A percentile compares a stretch with the other conserved stretches of the same genome.
These are phyloP conservation scores for Ogataea thermomethanolica DNA, from an alignment of 805 yeast genomes.

Conservation along the genomic window DNA sequence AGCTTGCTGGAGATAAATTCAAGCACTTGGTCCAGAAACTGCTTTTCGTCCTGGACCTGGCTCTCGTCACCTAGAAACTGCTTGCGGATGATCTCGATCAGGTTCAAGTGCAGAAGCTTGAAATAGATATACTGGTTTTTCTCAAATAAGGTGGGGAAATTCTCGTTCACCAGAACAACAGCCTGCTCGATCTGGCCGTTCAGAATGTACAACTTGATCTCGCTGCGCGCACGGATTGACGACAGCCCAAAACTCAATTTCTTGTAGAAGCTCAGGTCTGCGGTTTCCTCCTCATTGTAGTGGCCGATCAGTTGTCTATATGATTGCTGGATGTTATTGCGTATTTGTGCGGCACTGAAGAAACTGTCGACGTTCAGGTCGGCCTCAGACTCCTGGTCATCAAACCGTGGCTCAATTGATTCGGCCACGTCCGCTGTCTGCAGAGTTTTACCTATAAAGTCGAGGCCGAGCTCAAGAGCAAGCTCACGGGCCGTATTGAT, in stretches of 20 bases:
- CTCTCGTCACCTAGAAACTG: constrained; percentile 35
- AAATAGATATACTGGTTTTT: constrained; percentile 64
- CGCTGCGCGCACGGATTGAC: constrained; percentile 50
- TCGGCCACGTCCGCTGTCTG: background rate
- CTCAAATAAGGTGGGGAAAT: constrained; percentile 65
- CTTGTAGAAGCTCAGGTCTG: constrained; percentile 16
- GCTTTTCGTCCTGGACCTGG: constrained; percentile 35
- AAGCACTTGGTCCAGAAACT: constrained; percentile 52
- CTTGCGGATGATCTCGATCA: constrained; percentile 76
- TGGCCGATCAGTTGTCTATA: constrained; percentile 12
- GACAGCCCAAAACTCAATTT: constrained; percentile 39
- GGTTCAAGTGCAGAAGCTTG: constrained; percentile 63
- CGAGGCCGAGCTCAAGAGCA: constrained; percentile 51
- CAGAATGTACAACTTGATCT: constrained; percentile 50
- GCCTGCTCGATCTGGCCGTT: constrained; percentile 61
- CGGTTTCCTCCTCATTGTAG: background rate
- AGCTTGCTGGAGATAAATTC: constrained; percentile 56
- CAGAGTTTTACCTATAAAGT: constrained; percentile 13
- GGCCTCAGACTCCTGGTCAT: constrained; percentile 25
- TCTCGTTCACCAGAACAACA: constrained; percentile 51
- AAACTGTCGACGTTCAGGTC: constrained; percentile 3
- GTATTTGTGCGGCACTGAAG: constrained; percentile 13
- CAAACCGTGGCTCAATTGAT: background rate
- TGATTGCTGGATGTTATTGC: constrained; percentile 13
- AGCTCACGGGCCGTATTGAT: constrained; percentile 62